Evolutionary conservation across 805 yeast species (phyloP), one percentile per base, ranked within the genome.

Genomic region (Candida wancherniae): DNA sequence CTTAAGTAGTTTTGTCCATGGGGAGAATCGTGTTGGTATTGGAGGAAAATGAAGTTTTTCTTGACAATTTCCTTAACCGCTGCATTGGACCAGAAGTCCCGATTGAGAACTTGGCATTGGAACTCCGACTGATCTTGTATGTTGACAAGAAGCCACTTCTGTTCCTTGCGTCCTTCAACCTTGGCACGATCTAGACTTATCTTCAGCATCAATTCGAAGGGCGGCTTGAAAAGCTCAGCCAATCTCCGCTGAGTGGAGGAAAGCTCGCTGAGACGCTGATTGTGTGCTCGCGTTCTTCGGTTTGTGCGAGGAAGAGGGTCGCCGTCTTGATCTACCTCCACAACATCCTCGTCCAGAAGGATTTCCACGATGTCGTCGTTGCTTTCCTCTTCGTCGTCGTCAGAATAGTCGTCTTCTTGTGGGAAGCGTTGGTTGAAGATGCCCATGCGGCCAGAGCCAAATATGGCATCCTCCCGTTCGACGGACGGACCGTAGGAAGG

Each of bases 181-280:
- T 79, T 84, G 2, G 97, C 97, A 5, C 67, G 63, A 23, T 84
- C 92, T n/a, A 92, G 55, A 32, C 73, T 75, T 11, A 77, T 42
- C 42, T 71, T 76, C 13, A 78, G 68, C 49, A 92, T 86, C 19
- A 92, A 61, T 45, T 90, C 97, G 62, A 85, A 90, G 0, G 99
- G 99, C 0, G 98, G 97, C 39, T 90, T 69, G 57, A 90, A 92
- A 17, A 92, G 64, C 39, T 71, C 71, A 4, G 95, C 97, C 28
- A 92, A 63, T 29, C 94, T 67, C 42, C 77, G 68, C 57, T 75
- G 86, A 29, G 69, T 75, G 12, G 75, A 39, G 62, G 63, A 37
- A 30, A 76, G 57, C 28, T 65, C 67, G 68, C 33, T 50, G 31
- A 39, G 20, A 11, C 45, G 32, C 19, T 25, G 29, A 9, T 33